A percentile compares a stretch with the other conserved stretches of the same genome.
These are phyloP conservation scores for Erigeron philadelphicus DNA, from an alignment of 140 eudicot species.

Conservation along the genomic window DNA sequence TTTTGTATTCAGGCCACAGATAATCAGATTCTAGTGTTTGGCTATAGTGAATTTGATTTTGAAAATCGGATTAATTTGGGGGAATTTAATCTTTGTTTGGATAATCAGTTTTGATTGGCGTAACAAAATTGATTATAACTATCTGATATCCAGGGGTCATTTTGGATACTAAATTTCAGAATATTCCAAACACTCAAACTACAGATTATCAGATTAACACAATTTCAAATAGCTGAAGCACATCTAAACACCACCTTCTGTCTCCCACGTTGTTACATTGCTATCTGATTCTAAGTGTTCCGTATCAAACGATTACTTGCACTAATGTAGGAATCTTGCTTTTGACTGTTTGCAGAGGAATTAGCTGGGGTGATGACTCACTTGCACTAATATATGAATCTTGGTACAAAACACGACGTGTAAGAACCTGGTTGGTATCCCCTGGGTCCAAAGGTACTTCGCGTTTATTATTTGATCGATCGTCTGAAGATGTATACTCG, in stretches of 20 bases:
- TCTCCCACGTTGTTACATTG: neutral
- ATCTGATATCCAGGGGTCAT: neutral
- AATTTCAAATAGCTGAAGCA: neutral
- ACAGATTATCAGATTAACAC: neutral
- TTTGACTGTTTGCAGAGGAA: slow-evolving; percentile 52
- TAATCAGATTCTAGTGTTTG: neutral
- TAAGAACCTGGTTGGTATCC: slow-evolving; percentile 77
- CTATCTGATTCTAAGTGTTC: neutral
- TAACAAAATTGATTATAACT: no score
- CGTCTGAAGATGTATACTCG: slow-evolving; percentile 92
- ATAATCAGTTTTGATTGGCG: neutral
- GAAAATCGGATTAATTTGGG: neutral
- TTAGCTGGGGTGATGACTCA: slow-evolving; percentile 92
- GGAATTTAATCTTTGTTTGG: neutral
- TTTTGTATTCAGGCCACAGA: neutral
- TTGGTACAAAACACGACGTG: slow-evolving; percentile 84
- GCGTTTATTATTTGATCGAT: slow-evolving; percentile 78
- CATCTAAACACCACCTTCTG: neutral
- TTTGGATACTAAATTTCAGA: neutral
- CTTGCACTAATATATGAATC: slow-evolving; percentile 89
- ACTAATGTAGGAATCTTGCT: neutral
- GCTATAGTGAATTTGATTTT: neutral
- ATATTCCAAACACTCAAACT: neutral
- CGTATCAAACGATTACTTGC: neutral
- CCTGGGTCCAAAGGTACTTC: slow-evolving; percentile 60